Base-by-base conservation (phyloP, 495 filamentous ascomycete species). In the Tuber magnatum region DNA sequence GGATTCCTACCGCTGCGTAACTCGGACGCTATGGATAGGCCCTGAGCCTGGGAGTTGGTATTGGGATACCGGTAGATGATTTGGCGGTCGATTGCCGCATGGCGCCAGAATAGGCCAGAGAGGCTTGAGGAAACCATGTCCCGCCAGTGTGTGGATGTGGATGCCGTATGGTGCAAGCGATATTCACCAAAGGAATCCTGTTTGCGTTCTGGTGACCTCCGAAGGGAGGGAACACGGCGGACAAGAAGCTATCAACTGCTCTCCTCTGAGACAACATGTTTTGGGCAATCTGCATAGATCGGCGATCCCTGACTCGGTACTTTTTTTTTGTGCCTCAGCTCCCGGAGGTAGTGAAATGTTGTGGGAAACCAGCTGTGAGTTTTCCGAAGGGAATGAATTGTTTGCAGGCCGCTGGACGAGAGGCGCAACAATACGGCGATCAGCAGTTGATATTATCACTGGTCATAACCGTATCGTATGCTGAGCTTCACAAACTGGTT, bases 211-310 rank as follows among this genome's bases (percentile, higher is more conserved):
- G 7, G n/a, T 16, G n/a, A 32, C n/a, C 32, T 61, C 51, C 3
- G 10, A 61, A 14, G n/a, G 9, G n/a, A 32, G n/a, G 14, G 51
- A 14, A 14, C n/a, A 32, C 51, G 32, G 16, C 16, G 51, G 51
- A 61, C n/a, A 28, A 28, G 51, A n/a, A 56, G 10, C 10, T 56
- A n/a, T 56, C 51, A 0, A 56, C 24, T 10, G n/a, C 10, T 56
- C 51, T 61, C 51, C 32, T 61, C 51, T 14, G 51, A 32, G 51
- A 61, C 51, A 61, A 61, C 51, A 32, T 20, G 56, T 35, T 65
- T 65, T 65, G 56, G 18, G 51, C 51, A 35, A 65, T 65, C 12
- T 65, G 56, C 56, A 35, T 65, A 65, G 56, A 65, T 65, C 56
- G 56, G n/a, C 56, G 56, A 65, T 65, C 56, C 32, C 28, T 20